Evolutionary conservation across 2,329 filamentous ascomycete genomes (phyloP), one percentile per base, ranked within the genome.

Genomic region (Colletotrichum cordylinicola): DNA sequence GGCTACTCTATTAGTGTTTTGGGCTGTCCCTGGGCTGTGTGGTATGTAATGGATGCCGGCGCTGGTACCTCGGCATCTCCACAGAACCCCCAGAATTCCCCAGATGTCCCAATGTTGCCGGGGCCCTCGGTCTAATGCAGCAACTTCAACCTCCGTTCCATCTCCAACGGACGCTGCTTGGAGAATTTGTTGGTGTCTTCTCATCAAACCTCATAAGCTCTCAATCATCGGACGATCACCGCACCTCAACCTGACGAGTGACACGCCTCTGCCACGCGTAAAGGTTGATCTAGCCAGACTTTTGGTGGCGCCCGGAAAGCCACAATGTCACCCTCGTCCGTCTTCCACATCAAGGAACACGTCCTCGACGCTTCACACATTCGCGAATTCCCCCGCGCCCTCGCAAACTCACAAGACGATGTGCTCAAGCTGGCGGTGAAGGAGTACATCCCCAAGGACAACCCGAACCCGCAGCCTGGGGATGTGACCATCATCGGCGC

Each of bases 401-500:
- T 94, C 4, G 90, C 92, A 4, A 88, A 90, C 72, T 91, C 90
- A 15, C 94, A 98, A 80, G 94, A 98, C 78, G 94, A 96, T 76
- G 88, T 91, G 8, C 88, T 98, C 4, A 85, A 92, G 70, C 85
- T 98, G 7, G 91, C 93, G 10, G 90, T 98, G 69, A 98, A 98
- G 87, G 95, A 98, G 82, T 98, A 98, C 82, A 94, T 91, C 0
- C 96, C 96, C 2, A 87, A 91, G 71, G 90, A 93, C 81, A 96
- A 96, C 80, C 89, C 87, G 1, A 84, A 87, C 29, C 94, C 95
- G 0, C 88, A 91, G 77, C 90, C 92, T 2, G 94, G 95, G 39
- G 95, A 97, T 83, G 87, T 98, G 10, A 98, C 95, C 24, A 93
- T 98, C 74, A 92, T 98, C 71, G 95, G 91, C 13, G 93, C 94